Base-by-base conservation (phyloP, 805 yeast genomes). In the Candida glaebosa region DNA sequence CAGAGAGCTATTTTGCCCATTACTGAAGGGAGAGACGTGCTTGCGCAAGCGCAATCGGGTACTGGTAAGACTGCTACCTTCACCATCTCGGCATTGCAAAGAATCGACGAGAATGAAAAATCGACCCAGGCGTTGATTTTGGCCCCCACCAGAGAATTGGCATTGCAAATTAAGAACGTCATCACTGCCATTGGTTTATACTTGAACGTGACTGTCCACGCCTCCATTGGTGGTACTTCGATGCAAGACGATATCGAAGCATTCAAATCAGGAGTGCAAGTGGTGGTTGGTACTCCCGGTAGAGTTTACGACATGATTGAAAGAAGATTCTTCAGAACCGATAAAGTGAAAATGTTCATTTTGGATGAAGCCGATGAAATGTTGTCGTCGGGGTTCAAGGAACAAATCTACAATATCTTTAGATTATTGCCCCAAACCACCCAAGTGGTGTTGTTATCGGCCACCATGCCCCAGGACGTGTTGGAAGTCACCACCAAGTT, bases 331-430 rank as follows among this genome's bases (percentile, higher is more conserved):
- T 81, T 93, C 68, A 81, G 73, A 63, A 84, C 96, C 50, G 79
- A 87, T 57, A 77, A 82, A 66, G 76, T 93, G 59, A 88, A 89
- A 76, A 88, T 93, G 95, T 80, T 93, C 71, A 82, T 91, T 62
- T 77, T 93, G 60, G 99, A 91, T 73, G 99, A 91, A 76, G 98
- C 98, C 59, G 99, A 91, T 76, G 98, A 93, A 77, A 78, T 91
- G 82, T 78, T 91, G 64, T 79, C 87, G 37, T 77, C 87, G 47
- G 99, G 99, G 45, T 91, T 91, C 77, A 87, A 87, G 72, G 93
- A 87, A 59, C 97, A 90, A 70, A 91, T 93, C 53, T 87, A 90
- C 75, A 91, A 93, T 64, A 87, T 93, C 50, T 93, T 87, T 79
- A 77, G 84, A 52, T 81, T 82, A 66, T 76, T 93, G 61, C 98